Evolutionary conservation across 768 basidiomycete genomes (phyloP).

Genomic region (Mycena olivaceomarginata): DNA sequence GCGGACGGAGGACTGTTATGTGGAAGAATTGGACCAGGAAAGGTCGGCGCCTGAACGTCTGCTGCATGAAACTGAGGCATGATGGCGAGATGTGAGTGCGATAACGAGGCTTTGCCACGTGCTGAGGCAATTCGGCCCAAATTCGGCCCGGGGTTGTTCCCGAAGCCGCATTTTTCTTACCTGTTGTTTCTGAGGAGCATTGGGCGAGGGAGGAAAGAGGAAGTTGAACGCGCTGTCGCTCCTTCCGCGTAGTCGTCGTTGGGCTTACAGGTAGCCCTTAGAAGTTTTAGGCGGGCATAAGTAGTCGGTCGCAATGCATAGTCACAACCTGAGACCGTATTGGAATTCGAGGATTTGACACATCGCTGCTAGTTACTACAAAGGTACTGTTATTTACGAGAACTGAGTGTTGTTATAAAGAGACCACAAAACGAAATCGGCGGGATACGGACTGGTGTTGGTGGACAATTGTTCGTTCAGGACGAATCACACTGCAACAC

Average conservation of each 20-base stretch:
- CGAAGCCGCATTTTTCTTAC: not conserved
- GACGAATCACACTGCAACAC: no score
- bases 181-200: not conserved
- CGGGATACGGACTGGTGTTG: no score
- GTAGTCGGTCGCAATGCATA: not conserved
- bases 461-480: no score
- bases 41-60: not conserved
- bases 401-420: no score
- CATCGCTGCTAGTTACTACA: not conserved
- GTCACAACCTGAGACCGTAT: not conserved
- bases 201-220: not conserved
- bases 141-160: no score
- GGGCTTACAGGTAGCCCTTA: not conserved
- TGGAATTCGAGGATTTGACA: not conserved
- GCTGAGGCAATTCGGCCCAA: not conserved
- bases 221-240: not conserved
- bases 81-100: slow-evolving; percentile 10
- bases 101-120: slow-evolving; percentile 9
- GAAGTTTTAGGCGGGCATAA: not conserved
- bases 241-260: not conserved
- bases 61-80: slow-evolving; percentile 12
- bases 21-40: slow-evolving; percentile 3
- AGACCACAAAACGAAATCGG: no score
- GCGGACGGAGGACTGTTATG: slow-evolving; percentile 10
- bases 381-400: no score